These are phyloP conservation scores for Trametes hirsuta DNA, from an alignment of 1,284 basidiomycete genomes.

Conservation along the genomic window DNA sequence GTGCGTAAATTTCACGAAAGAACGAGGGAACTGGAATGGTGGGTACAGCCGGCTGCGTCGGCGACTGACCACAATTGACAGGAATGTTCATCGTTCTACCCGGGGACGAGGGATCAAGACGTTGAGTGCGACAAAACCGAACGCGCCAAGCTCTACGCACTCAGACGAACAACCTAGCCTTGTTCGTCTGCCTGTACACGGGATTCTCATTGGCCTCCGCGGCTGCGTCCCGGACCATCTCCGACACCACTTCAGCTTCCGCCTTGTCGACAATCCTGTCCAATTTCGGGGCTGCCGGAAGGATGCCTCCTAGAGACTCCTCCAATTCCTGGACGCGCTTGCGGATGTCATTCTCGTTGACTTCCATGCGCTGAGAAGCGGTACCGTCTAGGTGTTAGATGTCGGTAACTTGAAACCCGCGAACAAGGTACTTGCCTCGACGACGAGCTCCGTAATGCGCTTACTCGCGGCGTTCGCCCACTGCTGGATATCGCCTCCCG, in stretches of 20 bases:
- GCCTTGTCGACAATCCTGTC: constrained; percentile 5
- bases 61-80: too few relatives aligned
- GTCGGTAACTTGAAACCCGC: neutral
- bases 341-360: constrained; percentile 10
- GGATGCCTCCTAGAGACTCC: constrained; percentile 4
- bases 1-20: too few relatives aligned
- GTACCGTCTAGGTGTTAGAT: too few relatives aligned
- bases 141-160: too few relatives aligned
- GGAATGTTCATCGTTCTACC: too few relatives aligned
- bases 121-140: too few relatives aligned
- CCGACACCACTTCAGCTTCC: constrained; percentile 1
- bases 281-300: constrained; percentile 2
- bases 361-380: constrained; percentile 3
- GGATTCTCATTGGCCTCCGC: neutral
- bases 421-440: neutral
- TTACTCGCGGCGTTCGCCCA: constrained; percentile 14
- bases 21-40: too few relatives aligned
- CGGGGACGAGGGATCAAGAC: too few relatives aligned
- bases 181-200: neutral
- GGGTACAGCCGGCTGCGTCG: too few relatives aligned
- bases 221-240: neutral
- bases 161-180: constrained; percentile 4
- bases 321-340: constrained; percentile 7
- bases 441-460: neutral
- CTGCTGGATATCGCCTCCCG: constrained; percentile 2